Conservation (phyloP, 257 asterid genomes). For the Solanum pinnatisectum region DNA sequence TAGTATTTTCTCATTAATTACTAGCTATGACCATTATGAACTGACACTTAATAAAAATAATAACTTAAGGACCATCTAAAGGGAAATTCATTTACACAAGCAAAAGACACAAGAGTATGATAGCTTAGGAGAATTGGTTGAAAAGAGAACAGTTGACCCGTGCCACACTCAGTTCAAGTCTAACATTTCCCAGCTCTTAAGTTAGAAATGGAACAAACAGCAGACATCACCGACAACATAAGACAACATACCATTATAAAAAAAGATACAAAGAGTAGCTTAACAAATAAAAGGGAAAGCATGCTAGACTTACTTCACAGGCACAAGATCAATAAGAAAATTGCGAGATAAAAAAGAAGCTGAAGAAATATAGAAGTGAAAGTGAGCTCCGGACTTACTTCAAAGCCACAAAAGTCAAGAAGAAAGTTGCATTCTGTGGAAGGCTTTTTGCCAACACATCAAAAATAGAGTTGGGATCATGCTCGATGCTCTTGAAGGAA, state of each 20-base stretch:
- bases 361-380: background rate
- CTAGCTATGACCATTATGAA: background rate
- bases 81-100: background rate
- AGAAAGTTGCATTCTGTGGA: conserved; percentile 94
- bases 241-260: background rate
- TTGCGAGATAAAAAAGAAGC: conserved; percentile 20
- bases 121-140: background rate
- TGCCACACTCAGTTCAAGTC: background rate
- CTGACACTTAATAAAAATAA: background rate
- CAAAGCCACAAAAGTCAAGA: conserved; percentile 86
- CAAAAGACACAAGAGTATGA: background rate
- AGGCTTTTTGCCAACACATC: conserved; percentile 64
- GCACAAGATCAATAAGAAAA: conserved; percentile 83
- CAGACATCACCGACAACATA: background rate
- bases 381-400: conserved; percentile 41
- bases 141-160: background rate
- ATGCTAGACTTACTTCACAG: conserved; percentile 51
- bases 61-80: background rate
- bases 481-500: conserved; percentile 37
- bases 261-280: background rate
- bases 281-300: background rate
- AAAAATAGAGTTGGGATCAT: conserved; percentile 28
- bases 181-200: background rate
- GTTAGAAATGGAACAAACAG: background rate
- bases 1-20: background rate